Percentiles rank a stretch among this genome's conserved stretches.
These are phyloP conservation scores for Candida sanyaensis DNA, from an alignment of 1,139 yeast species.

Conservation along the genomic window DNA sequence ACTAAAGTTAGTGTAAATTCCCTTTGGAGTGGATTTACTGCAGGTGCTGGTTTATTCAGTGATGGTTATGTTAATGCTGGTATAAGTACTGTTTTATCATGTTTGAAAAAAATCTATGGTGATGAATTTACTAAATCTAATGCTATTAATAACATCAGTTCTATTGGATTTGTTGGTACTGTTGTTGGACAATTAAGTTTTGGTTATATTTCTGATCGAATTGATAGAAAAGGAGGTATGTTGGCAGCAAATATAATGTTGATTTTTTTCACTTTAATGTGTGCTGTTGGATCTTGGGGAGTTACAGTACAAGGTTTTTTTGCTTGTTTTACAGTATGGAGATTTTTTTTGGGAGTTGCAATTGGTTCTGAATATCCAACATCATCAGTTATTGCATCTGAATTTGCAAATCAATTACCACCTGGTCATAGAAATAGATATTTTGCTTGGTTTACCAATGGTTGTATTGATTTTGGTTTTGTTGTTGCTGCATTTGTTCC, in stretches of 20 bases:
- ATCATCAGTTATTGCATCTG: slow-evolving; percentile 91
- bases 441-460: slow-evolving; percentile 85
- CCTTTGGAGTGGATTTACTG: slow-evolving; percentile 74
- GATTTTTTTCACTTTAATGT: slow-evolving; percentile 71
- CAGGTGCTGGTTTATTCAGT: slow-evolving; percentile 89
- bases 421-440: slow-evolving; percentile 84
- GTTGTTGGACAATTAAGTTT: slow-evolving; percentile 79
- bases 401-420: slow-evolving; percentile 77
- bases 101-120: slow-evolving; percentile 68
- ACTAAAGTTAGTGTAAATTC: slow-evolving; percentile 24
- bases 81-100: slow-evolving; percentile 72
- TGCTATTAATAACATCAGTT: slow-evolving; percentile 76
- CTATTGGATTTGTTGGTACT: slow-evolving; percentile 88
- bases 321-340: slow-evolving; percentile 77
- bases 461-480: slow-evolving; percentile 84
- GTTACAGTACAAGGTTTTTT: slow-evolving; percentile 66
- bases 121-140: slow-evolving; percentile 55
- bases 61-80: slow-evolving; percentile 90
- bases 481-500: slow-evolving; percentile 85
- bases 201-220: slow-evolving; percentile 77
- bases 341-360: slow-evolving; percentile 85
- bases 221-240: slow-evolving; percentile 82
- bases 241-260: slow-evolving; percentile 68
- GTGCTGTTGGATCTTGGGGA: slow-evolving; percentile 86
- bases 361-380: slow-evolving; percentile 91